phyloP scores from a whole-genome alignment of 1,139 yeast species.

The Scheffersomyces cryptocercus region DNA sequence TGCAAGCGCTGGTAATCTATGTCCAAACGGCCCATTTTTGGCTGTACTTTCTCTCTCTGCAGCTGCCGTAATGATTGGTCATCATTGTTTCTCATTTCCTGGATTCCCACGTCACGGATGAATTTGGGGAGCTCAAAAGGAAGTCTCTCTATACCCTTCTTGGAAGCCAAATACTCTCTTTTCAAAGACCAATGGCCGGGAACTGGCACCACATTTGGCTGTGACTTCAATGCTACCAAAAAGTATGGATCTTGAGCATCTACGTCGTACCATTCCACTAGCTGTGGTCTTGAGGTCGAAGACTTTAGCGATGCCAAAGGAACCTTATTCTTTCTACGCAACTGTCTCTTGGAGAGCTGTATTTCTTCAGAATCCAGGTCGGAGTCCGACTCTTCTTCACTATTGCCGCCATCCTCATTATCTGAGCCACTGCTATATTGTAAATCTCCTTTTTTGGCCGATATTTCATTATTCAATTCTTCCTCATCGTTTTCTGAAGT shows the following conservation, averaged over 20 bases:
- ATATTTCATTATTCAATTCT: conserved; percentile 1
- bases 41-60: conserved; percentile 84
- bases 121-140: conserved; percentile 80
- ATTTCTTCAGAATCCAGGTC: conserved; percentile 3
- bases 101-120: conserved; percentile 82
- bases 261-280: conserved; percentile 85
- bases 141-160: conserved; percentile 67
- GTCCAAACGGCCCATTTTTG: conserved; percentile 84
- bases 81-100: conserved; percentile 76
- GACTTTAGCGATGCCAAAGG: conserved; percentile 72
- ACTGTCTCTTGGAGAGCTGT: conserved; percentile 42
- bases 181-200: conserved; percentile 87
- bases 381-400: conserved; percentile 10
- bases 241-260: conserved; percentile 81
- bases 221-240: conserved; percentile 62
- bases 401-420: conserved; percentile 9
- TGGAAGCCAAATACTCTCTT: conserved; percentile 73
- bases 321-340: conserved; percentile 53
- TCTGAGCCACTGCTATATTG: conserved; percentile 8
- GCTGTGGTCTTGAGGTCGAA: conserved; percentile 59
- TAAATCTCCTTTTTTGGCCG: background rate
- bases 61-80: conserved; percentile 63
- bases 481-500: conserved; percentile 26
- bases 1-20: conserved; percentile 81
- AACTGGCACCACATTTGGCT: conserved; percentile 69